Evolutionary conservation across 2,329 filamentous ascomycete genomes (phyloP), one percentile per base, ranked within the genome.

Genomic region (Verticillium dahliae): DNA sequence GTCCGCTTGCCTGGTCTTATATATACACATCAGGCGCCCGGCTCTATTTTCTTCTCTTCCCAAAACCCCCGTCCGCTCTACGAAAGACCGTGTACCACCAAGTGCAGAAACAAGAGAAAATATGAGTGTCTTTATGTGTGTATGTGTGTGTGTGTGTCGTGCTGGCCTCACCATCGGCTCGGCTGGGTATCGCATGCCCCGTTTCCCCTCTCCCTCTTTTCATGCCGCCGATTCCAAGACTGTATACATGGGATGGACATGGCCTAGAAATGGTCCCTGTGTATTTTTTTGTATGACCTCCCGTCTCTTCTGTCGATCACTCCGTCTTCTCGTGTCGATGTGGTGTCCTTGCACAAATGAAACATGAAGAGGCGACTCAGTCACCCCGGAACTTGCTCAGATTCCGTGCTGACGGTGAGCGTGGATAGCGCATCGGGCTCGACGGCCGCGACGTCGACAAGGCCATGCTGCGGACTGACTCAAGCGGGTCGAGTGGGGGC

Each of bases 391-490:
- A 50, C 45, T 50, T 50, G 45, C 45, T 50, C 18, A 50, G 11
- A 11, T 50, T 50, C 45, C 45, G 45, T 18, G 45, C 45, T 22
- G 45, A 50, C 11, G 45, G 45, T 10, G 45, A 50, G 6, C 45
- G 45, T 4, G 45, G 45, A 50, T 50, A 50, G 18, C 81, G 67
- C 66, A 77, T 76, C 9, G 81, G 81, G 38, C 78, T 81, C 22
- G 72, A 72, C 0, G 81, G 81, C n/a, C 80, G 72, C 31, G 80
- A 82, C 4, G 78, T 76, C 2, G 80, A 78, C 50, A 76, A 65
- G 4, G 73, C 79, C 41, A 78, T 63, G 7, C 71, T 69, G 45
- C 73, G 74, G 54, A 68, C 67, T 3, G 71, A 66, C 4, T 80
- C 78, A 61, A 80, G 74, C 1, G 79, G 76, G 33, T 80, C 76